Base-by-base conservation (phyloP, 805 yeast genomes). In the Spathaspora arborariae region DNA sequence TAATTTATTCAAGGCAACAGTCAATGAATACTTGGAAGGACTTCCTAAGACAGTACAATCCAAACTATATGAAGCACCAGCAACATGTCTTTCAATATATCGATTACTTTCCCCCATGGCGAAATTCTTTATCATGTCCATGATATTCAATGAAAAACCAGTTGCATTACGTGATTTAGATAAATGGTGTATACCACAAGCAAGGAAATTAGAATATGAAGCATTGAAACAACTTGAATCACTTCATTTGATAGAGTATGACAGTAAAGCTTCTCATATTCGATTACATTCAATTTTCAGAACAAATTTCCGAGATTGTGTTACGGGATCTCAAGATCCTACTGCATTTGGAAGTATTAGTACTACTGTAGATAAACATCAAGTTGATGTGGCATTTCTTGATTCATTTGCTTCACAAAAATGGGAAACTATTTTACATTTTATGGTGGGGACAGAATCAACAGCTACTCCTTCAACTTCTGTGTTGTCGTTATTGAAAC, bases 371-470 rank as follows among this genome's bases (percentile, higher is more conserved):
- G 83, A 82, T 50, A 76, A 79, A 39, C 77, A 79, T 46, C 68
- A 69, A 24, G 85, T 86, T 4, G 82, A 79, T 41, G 65, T 82
- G n/a, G 76, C 74, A 33, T 85, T 84, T 56, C 70, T 92, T 41
- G 95, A 88, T 54, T 72, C 73, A 35, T 91, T 89, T 65, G 96
- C 97, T 11, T 78, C 89, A 5, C 79, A 76, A 40, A 89, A 86
- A 60, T 94, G 99, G 99, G 99, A 94, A 62, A 81, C 88, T 6
- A 92, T 94, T 55, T 72, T 94, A 56, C 98, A 94, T 72, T 94
- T 85, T 69, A 92, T 94, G 98, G 99, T 94, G 39, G 97, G 98
- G 1, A 88, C 97, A 0, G 87, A 88, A 44, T 68, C 84, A 40
- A 73, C 79, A 9, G 76, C 73, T 15, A 68, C 79, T 2, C 96